Percentiles rank a stretch among this genome's conserved stretches.
These are phyloP conservation scores for Trichoderma sp. DNA, from an alignment of 2,329 filamentous ascomycete genomes.

Conservation along the genomic window DNA sequence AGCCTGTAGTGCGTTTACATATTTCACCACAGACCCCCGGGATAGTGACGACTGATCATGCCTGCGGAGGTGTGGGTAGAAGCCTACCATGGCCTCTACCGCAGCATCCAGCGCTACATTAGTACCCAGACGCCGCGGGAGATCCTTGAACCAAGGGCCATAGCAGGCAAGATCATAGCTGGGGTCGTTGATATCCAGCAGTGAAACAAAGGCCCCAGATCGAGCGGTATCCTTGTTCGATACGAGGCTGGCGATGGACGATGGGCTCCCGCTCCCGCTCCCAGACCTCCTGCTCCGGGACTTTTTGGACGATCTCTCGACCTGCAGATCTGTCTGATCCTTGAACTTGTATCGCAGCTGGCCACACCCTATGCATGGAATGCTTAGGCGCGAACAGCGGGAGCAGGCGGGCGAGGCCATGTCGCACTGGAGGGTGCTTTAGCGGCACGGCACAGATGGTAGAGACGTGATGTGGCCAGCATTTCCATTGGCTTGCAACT, in stretches of 20 bases:
- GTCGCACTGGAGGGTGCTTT: conserved; percentile 41
- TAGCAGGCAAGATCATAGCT: conserved; percentile 48
- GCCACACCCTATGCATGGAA: conserved; percentile 46
- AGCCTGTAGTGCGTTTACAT: conserved; percentile 31
- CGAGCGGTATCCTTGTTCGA: conserved; percentile 30
- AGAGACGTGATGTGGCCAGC: background rate
- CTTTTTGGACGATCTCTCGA: conserved; percentile 6
- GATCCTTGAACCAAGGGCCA: conserved; percentile 43
- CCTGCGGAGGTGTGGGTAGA: conserved; percentile 27
- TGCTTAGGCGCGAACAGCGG: conserved; percentile 44
- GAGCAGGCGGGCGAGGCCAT: conserved; percentile 42
- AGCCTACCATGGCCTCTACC: conserved; percentile 31
- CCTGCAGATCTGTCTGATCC: conserved; percentile 27
- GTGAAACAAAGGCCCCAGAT: conserved; percentile 28
- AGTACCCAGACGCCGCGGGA: conserved; percentile 44
- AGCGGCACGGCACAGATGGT: background rate
- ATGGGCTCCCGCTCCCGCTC: background rate
- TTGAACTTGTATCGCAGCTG: conserved; percentile 50
- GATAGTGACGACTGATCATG: conserved; percentile 25
- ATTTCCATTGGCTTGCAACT: background rate
- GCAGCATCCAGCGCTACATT: conserved; percentile 46
- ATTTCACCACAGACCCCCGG: conserved; percentile 26
- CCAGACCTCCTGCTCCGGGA: background rate
- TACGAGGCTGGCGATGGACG: background rate
- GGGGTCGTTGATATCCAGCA: conserved; percentile 40